phyloP scores from a whole-genome alignment of 2,329 filamentous ascomycete genomes.

The Aspergillus awamori region DNA sequence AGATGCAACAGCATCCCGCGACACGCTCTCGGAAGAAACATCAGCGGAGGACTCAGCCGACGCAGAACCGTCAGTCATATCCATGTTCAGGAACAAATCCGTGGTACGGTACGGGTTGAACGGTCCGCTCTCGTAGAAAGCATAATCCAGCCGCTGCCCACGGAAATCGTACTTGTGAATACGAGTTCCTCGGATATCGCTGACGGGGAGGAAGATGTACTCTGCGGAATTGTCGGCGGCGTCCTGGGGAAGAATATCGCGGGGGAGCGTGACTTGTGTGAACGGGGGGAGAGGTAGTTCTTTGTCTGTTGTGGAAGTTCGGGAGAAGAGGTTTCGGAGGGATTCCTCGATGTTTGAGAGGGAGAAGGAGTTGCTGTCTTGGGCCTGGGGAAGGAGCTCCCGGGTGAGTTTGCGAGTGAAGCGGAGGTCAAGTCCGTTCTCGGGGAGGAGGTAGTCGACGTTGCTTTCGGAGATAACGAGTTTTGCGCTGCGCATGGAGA shows the following conservation, averaged over 20 bases:
- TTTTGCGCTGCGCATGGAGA: conserved; percentile 34
- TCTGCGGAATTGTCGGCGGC: conserved; percentile 25
- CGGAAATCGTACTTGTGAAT: conserved; percentile 38
- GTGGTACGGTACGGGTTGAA: conserved; percentile 33
- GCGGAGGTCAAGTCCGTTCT: conserved; percentile 42
- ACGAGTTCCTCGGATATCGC: conserved; percentile 31
- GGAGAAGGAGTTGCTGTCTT: background rate
- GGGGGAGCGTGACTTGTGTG: conserved; percentile 35
- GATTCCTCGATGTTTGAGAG: conserved; percentile 27
- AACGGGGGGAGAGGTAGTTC: conserved; percentile 34
- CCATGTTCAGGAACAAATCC: conserved; percentile 37
- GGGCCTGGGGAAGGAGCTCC: conserved; percentile 27
- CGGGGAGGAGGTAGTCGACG: conserved; percentile 45
- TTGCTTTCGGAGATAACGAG: conserved; percentile 34
- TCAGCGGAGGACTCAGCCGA: background rate
- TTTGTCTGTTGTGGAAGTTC: conserved; percentile 9
- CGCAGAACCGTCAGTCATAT: conserved; percentile 17
- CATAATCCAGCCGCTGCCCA: conserved; percentile 36
- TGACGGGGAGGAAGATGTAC: conserved; percentile 41
- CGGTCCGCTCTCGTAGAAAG: conserved; percentile 37
- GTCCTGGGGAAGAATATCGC: conserved; percentile 19
- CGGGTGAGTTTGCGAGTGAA: conserved; percentile 39
- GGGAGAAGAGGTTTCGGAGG: conserved; percentile 26
- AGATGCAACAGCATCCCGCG: conserved; percentile 17
- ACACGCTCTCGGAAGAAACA: conserved; percentile 6